Evolutionary conservation across 2,329 filamentous ascomycete genomes (phyloP), one percentile per base, ranked within the genome.

Genomic region (Alternaria arbusti): DNA sequence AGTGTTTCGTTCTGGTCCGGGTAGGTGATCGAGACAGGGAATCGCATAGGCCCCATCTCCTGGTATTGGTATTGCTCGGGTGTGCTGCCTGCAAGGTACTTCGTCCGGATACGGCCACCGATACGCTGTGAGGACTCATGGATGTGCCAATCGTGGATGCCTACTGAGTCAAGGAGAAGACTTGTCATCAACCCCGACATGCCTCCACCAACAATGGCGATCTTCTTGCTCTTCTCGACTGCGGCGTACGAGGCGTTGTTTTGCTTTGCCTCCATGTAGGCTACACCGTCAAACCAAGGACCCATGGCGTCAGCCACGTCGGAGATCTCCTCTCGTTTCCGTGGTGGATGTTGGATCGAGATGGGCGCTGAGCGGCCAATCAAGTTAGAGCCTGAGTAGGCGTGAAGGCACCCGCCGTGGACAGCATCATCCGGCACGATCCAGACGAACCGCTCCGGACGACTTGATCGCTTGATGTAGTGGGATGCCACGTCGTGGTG

Each of bases 221-320:
- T 84, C 49, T 77, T 81, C 74, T 88, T 89, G 65, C 77, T 81
- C 79, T 90, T 90, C 30, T 85, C 84, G 8, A 82, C 77, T 4
- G 81, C 76, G 6, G 86, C 86, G 65, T 88, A 86, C 0, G 86
- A 82, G 8, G 82, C 78, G 50, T 82, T 82, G 15, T 86, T 83
- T 65, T 87, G 80, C 70, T 87, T 88, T 25, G 83, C 80, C 64
- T 86, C 76, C 45, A 90, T 82, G 59, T 88, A 84, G 54, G 82
- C 84, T 17, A 90, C 88, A 13, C 88, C 88, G 71, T 90, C 87
- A 64, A 90, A 91, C 89, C 88, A 91, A 1, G 88, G 86, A 0
- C 88, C 88, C 72, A 81, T 86, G 4, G 81, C 80, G 54, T 86
- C 84, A 57, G 84, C 83, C 80, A 90, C 85, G 17, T 82, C 78